Evolutionary conservation across 768 basidiomycete species (phyloP), one percentile per base, ranked within the genome.

Genomic region (Neoboletus subvelutipes): DNA sequence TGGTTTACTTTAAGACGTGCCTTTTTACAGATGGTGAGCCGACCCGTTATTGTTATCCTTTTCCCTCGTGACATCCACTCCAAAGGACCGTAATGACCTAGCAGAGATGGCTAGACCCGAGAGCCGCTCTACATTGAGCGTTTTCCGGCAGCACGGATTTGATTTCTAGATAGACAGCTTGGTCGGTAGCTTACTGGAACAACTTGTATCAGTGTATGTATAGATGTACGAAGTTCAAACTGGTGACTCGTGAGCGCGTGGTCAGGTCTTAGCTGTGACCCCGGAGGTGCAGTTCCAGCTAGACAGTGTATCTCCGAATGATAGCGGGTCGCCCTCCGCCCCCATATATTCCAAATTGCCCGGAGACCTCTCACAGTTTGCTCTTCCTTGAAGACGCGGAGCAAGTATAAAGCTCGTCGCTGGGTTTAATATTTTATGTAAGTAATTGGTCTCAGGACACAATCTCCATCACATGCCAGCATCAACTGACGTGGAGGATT

Each of bases 1-100:
- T 98, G 94, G 97, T 80, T 83, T 52, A 98, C 96, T 31, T 80
- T 99, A 26, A 81, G 90, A 56, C 82, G 94, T 42, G 84, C 90
- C 11, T 83, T 98, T 62, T 66, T 85, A 41, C 79, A 85, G 34
- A 88, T 98, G 94, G 94, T 92, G 36, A 42, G 56, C 20, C 47
- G 34, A 45, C 6, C 45, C 15, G 4, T 42, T 26, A 10, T 11
- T 4, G 2, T 10, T 41, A 5, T 41, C 12, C 0, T 17, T 18
- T 29, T 33, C 50, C 13, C 42, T 47, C 8, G 15, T 52, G 1
- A 39, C 37, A 24, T 52, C 37, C 18, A 28, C 17, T 24, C 29
- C 45, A 18, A 64, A 95, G 94, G 81, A 88, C 41, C 89, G 93
- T 28, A 75, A 75, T 43, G 94, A 98, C 64, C 79, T 98, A 34